Percentiles rank a stretch among this genome's conserved stretches.
Evolutionary conservation across 148 eudicot genomes (phyloP).

Genomic region (Silene latifolia): DNA sequence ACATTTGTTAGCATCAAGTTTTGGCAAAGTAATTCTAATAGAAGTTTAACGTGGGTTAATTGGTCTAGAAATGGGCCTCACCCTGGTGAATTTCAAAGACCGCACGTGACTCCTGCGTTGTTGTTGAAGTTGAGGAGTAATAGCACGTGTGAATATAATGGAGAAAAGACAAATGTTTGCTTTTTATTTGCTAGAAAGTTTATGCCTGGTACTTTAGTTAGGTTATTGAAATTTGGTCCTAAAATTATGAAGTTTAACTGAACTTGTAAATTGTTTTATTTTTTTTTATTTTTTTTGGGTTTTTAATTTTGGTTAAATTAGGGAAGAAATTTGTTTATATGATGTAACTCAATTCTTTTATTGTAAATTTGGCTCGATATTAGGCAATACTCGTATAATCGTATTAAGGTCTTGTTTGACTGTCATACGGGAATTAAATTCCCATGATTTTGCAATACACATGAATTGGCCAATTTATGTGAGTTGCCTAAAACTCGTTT

Average conservation of each 20-base stretch:
- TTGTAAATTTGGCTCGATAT: background rate
- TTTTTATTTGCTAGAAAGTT: slow-evolving; percentile 84
- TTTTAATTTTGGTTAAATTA: background rate
- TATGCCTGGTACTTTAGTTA: slow-evolving; percentile 38
- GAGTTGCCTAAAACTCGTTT: no score
- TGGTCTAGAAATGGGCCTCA: slow-evolving; percentile 70
- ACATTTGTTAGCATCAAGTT: slow-evolving; percentile 47
- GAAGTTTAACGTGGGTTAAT: slow-evolving; percentile 75
- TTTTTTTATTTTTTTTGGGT: background rate
- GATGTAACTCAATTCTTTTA: background rate
- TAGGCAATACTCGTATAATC: no score
- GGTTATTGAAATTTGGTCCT: slow-evolving; percentile 50
- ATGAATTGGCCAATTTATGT: no score
- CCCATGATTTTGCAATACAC: no score
- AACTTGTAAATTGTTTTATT: slow-evolving; percentile 11
- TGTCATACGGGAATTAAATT: no score
- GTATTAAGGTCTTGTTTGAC: no score
- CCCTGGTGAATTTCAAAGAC: slow-evolving; percentile 42
- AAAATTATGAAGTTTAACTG: slow-evolving; percentile 28
- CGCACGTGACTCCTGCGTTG: slow-evolving; percentile 36
- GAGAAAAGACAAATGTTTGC: slow-evolving; percentile 39
- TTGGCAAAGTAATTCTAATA: slow-evolving; percentile 39
- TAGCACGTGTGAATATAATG: slow-evolving; percentile 51
- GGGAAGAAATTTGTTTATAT: background rate
- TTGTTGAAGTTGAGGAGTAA: slow-evolving; percentile 41